These are phyloP conservation scores for Diaporthe batatas DNA, from an alignment of 2,329 filamentous ascomycete species.

Conservation along the genomic window DNA sequence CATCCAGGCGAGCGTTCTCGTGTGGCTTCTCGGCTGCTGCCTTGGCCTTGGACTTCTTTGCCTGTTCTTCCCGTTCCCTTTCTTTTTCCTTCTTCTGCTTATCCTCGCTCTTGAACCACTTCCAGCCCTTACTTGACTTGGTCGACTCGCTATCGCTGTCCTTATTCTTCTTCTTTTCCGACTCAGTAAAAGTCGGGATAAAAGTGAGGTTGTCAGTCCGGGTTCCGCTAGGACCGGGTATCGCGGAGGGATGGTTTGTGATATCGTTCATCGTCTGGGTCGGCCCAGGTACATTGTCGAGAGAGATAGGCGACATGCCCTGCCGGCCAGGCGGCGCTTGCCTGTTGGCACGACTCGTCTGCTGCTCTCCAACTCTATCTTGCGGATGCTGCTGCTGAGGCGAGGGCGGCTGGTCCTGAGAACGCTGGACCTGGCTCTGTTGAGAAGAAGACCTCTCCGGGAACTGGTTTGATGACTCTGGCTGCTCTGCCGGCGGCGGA, in stretches of 20 bases:
- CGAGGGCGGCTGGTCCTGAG: slow-evolving; percentile 50
- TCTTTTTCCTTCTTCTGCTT: slow-evolving; percentile 79
- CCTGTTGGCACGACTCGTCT: slow-evolving; percentile 51
- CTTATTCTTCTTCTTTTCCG: slow-evolving; percentile 83
- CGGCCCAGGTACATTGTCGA: slow-evolving; percentile 52
- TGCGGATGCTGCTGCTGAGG: slow-evolving; percentile 42
- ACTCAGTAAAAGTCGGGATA: slow-evolving; percentile 77
- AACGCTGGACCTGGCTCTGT: slow-evolving; percentile 56
- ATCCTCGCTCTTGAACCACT: slow-evolving; percentile 85
- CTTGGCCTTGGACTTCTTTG: slow-evolving; percentile 77
- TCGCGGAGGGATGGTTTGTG: slow-evolving; percentile 73
- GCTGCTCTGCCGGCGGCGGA: slow-evolving; percentile 60
- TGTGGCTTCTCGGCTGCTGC: slow-evolving; percentile 69
- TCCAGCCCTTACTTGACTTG: slow-evolving; percentile 86
- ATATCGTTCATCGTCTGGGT: slow-evolving; percentile 73
- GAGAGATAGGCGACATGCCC: slow-evolving; percentile 42
- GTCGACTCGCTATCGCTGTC: slow-evolving; percentile 74
- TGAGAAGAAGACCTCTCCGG: slow-evolving; percentile 70
- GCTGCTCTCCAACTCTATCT: slow-evolving; percentile 45
- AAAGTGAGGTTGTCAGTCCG: slow-evolving; percentile 84
- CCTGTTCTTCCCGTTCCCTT: slow-evolving; percentile 73
- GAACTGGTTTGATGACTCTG: slow-evolving; percentile 54
- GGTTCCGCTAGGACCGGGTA: slow-evolving; percentile 75
- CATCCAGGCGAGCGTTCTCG: slow-evolving; percentile 86
- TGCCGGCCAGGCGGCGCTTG: slow-evolving; percentile 45